A percentile compares a stretch with the other conserved stretches of the same genome.
phyloP scores from a whole-genome alignment of 2,329 filamentous ascomycete genomes.

The Monilinia polystroma region DNA sequence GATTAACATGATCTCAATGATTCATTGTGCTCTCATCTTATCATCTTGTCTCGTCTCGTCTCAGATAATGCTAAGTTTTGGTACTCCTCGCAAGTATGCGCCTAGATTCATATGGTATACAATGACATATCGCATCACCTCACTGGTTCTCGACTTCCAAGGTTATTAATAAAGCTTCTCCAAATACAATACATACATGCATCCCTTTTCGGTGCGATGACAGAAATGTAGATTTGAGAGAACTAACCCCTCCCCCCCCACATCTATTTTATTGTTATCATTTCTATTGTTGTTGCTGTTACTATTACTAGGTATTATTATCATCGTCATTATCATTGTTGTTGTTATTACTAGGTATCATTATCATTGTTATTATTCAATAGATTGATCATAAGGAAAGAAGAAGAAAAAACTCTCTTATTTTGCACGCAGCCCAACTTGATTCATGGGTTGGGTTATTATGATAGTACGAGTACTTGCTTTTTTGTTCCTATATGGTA shows the following conservation, averaged over 20 bases:
- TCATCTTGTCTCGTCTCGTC: too few species aligned
- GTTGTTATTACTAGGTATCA: too few species aligned
- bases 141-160: background rate
- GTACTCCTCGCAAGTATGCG: slow-evolving; percentile 3
- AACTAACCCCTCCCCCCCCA: too few species aligned
- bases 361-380: too few species aligned
- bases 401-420: background rate
- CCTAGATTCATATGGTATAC: background rate
- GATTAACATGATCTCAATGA: too few species aligned
- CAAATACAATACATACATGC: background rate
- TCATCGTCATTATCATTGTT: too few species aligned
- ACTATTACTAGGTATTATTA: too few species aligned
- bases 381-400: too few species aligned
- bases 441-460: background rate
- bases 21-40: too few species aligned
- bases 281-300: too few species aligned
- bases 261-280: too few species aligned
- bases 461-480: background rate
- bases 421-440: background rate
- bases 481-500: background rate
- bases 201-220: background rate
- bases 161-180: background rate
- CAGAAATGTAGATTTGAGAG: too few species aligned
- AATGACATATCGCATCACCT: slow-evolving; percentile 8
- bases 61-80: background rate